These are phyloP conservation scores for Elasticomyces elasticus DNA, from an alignment of 495 filamentous ascomycete genomes.

Conservation along the genomic window DNA sequence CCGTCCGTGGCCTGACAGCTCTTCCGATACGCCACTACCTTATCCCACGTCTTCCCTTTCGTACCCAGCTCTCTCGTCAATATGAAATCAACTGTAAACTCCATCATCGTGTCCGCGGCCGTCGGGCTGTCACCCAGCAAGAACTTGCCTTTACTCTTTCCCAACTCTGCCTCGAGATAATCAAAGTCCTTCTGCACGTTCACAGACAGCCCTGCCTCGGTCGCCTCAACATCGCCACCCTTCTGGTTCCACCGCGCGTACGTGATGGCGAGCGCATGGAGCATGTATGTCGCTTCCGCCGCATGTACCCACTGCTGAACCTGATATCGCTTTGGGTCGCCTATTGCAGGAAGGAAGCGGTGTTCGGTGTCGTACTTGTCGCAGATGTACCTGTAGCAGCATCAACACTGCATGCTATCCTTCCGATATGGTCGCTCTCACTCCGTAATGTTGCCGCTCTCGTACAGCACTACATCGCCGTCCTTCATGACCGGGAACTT, in stretches of 20 bases:
- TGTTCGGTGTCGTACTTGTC: conserved; percentile 31
- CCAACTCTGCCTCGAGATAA: conserved; percentile 29
- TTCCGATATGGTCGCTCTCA: neutral
- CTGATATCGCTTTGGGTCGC: conserved; percentile 20
- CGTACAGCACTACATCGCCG: conserved; percentile 26
- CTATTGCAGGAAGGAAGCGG: conserved; percentile 25
- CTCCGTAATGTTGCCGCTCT: conserved; percentile 36
- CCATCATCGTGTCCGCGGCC: conserved; percentile 33
- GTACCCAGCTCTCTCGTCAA: conserved; percentile 27
- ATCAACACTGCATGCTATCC: neutral
- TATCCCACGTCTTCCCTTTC: conserved; percentile 16
- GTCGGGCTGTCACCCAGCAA: conserved; percentile 30
- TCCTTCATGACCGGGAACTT: conserved; percentile 33
- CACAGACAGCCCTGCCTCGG: conserved; percentile 23
- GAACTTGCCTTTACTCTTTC: conserved; percentile 24
- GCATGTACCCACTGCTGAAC: conserved; percentile 33
- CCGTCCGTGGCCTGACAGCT: conserved; percentile 20
- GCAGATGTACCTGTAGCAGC: conserved; percentile 26
- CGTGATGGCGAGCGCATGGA: conserved; percentile 31
- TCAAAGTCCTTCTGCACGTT: conserved; percentile 33
- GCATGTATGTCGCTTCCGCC: conserved; percentile 33
- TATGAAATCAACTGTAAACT: conserved; percentile 31
- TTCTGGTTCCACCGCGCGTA: conserved; percentile 28
- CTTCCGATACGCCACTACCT: conserved; percentile 18
- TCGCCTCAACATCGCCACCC: conserved; percentile 21